A percentile compares a stretch with the other conserved stretches of the same genome.
phyloP scores from a whole-genome alignment of 495 filamentous ascomycete species.

The Neurospora cerealis region DNA sequence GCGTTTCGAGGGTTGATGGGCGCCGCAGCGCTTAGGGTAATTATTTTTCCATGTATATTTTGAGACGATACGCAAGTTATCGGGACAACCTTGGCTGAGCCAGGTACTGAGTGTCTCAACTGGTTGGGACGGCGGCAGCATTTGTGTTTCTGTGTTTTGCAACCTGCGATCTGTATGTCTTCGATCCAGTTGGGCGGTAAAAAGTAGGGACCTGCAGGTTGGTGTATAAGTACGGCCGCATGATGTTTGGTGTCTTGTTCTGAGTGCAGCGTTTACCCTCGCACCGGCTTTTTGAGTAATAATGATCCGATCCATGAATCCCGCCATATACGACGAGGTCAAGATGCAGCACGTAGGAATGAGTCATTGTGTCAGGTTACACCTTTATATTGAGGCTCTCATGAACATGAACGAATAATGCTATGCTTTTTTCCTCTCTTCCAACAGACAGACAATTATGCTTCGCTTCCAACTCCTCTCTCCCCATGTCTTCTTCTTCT shows the following conservation, averaged over 20 bases:
- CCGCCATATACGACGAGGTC: neutral
- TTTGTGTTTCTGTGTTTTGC: neutral
- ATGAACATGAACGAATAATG: neutral
- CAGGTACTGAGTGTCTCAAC: neutral
- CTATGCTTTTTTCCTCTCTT: neutral
- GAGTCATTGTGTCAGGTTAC: neutral
- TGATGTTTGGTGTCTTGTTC: neutral
- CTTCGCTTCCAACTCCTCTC: neutral
- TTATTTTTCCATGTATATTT: neutral
- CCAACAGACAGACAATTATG: neutral
- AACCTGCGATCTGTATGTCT: neutral
- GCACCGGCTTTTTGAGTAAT: neutral
- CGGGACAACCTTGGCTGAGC: neutral
- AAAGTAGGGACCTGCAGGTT: neutral
- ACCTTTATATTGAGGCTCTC: neutral
- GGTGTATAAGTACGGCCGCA: neutral
- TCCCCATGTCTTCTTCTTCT: neutral
- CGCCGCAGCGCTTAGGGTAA: neutral
- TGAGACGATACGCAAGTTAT: neutral
- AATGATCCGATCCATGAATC: neutral
- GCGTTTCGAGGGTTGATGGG: neutral
- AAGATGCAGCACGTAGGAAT: neutral
- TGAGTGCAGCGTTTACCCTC: neutral
- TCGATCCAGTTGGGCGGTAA: neutral
- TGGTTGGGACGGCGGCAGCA: neutral